Evolutionary conservation across 2,329 filamentous ascomycete genomes (phyloP), one percentile per base, ranked within the genome.

Genomic region (Alternaria sp.): DNA sequence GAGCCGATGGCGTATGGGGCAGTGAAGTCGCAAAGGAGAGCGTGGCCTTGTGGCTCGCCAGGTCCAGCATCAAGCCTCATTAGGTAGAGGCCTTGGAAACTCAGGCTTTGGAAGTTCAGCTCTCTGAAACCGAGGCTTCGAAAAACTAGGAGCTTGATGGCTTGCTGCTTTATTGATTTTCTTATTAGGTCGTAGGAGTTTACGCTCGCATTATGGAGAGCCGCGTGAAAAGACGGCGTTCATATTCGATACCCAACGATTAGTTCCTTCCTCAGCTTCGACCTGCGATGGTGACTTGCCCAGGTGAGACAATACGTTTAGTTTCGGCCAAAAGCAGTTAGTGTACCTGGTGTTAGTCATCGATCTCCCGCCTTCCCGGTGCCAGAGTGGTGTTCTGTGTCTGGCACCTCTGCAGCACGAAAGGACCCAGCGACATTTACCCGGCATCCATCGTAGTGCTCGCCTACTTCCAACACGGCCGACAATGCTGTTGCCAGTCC

Each of bases 1-100:
- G 89, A 5, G 73, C 81, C 15, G 84, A 86, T n/a, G 84, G 89
- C 44, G 86, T 89, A 28, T 91, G 89, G 89, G 87, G 86, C 43
- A 87, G 83, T 55, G 82, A 86, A 50, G 83, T 87, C 60, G 89
- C 89, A 5, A 85, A 82, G 69, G 88, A 90, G 77, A 87, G 86
- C 49, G 88, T 90, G 52, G 85, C 86, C 25, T 81, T 90, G 67
- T 88, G 87, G 84, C 81, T 90, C 71, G 85, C 86, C 23, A 68
- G 74, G 36, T 69, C 74, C 30, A 77, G 71, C 44, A 74, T 76
- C 54, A 78, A 77, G 61, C 67, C 68, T 5, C 74, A 77, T 57
- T 77, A 72, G 65, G 15, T 32, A 12, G 26, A 12, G n/a, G 47
- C 19, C 28, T 11, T 40, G 36, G 36, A 40, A 40, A 17, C 9